Conservation (phyloP, 2,329 filamentous ascomycete genomes). For the Emergomyces africanus region DNA sequence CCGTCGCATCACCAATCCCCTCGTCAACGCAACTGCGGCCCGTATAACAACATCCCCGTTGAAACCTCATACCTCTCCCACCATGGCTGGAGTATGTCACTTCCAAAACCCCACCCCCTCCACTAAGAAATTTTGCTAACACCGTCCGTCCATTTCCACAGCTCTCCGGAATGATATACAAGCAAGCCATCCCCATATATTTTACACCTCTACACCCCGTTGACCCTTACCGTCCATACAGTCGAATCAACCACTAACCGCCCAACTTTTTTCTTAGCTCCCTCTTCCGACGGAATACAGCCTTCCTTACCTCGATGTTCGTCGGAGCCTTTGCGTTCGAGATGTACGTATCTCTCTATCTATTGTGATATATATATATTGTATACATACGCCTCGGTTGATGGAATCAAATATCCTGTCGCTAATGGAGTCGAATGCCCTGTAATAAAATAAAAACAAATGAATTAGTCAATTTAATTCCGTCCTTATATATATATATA, state of each 20-base stretch:
- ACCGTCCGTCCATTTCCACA: constrained; percentile 23
- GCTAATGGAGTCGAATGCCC: too few relatives aligned
- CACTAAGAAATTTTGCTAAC: constrained; percentile 11
- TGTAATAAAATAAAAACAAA: too few relatives aligned
- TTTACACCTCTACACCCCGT: not conserved
- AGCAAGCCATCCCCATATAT: constrained; percentile 34
- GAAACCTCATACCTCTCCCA: constrained; percentile 19
- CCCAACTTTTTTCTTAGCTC: constrained; percentile 42
- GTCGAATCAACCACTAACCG: constrained; percentile 10
- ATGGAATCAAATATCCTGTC: not conserved
- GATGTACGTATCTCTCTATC: constrained; percentile 53
- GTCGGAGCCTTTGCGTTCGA: constrained; percentile 79
- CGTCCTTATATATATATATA: too few relatives aligned
- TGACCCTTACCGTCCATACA: constrained; percentile 14
- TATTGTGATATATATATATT: not conserved
- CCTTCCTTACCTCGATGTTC: constrained; percentile 82
- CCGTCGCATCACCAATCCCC: not conserved
- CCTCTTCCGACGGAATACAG: constrained; percentile 73
- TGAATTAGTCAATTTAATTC: too few relatives aligned
- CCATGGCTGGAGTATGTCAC: constrained; percentile 49
- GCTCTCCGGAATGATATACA: constrained; percentile 46
- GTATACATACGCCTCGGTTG: not conserved
- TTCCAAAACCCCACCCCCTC: not conserved
- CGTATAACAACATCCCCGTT: not conserved
- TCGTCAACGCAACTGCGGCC: not conserved